These are phyloP conservation scores for Dunaliella primolecta DNA, from an alignment of 139 green algal species.

Conservation along the genomic window DNA sequence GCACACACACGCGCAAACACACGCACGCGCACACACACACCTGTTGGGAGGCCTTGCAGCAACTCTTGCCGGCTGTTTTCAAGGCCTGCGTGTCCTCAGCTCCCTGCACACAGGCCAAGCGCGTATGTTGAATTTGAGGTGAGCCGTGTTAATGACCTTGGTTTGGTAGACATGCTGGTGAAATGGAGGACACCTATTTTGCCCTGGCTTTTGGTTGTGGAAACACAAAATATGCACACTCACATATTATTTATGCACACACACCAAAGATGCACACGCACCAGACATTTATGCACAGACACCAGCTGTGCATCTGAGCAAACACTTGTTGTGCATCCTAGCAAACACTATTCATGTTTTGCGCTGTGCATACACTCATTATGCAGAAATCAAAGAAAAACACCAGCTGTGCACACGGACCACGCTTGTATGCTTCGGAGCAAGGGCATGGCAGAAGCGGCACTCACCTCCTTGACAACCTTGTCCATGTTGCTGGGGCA, in stretches of 20 bases:
- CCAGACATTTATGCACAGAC: too few species aligned
- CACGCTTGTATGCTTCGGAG: too few species aligned
- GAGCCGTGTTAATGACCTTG: neutral
- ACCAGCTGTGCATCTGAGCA: neutral
- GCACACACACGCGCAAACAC: neutral
- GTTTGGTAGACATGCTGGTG: too few species aligned
- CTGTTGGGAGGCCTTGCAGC: neutral
- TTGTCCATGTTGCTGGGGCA: neutral
- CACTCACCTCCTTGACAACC: neutral
- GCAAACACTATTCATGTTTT: neutral
- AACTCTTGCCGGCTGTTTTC: neutral
- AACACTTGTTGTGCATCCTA: neutral
- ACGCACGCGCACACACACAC: neutral
- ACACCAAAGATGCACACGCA: too few species aligned
- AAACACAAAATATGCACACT: neutral
- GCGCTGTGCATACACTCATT: neutral
- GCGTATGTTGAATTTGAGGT: neutral
- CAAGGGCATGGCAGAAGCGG: neutral
- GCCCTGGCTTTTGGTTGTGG: neutral
- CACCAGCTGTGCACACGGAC: too few species aligned
- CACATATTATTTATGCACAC: too few species aligned
- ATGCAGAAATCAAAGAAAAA: too few species aligned
- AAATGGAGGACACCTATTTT: too few species aligned
- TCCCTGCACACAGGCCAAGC: neutral
- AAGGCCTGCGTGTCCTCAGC: neutral